Evolutionary conservation across 129 eudicot species (phyloP).

Genomic region (Lactuca sativa): DNA sequence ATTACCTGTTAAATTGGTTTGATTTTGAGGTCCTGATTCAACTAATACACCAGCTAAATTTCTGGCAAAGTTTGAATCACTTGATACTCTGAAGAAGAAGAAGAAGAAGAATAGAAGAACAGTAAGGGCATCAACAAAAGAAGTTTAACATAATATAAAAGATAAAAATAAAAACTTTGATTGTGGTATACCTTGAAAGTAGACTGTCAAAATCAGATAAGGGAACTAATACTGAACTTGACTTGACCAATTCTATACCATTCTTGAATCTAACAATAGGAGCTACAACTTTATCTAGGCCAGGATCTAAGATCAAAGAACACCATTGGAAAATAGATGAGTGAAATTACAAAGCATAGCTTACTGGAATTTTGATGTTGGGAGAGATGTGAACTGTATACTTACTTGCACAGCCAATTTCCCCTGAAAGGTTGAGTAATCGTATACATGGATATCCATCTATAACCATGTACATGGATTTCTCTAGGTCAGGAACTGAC

Average conservation of each 20-base stretch:
- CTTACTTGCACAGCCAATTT: conserved; percentile 97
- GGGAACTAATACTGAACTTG: conserved; percentile 69
- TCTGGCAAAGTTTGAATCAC: conserved; percentile 64
- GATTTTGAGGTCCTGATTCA: conserved; percentile 48
- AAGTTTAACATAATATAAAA: background rate
- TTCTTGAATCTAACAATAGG: conserved; percentile 54
- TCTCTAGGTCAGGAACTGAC: conserved; percentile 97
- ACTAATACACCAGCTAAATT: conserved; percentile 83
- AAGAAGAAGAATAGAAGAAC: no score
- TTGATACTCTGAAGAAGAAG: conserved; percentile 53
- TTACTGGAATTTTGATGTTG: background rate
- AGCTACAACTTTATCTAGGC: conserved; percentile 83
- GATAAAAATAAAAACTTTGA: background rate
- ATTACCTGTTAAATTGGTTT: conserved; percentile 59
- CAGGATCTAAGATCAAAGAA: conserved; percentile 63
- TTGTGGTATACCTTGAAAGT: conserved; percentile 45
- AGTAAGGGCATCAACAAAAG: background rate
- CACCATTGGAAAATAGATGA: conserved; percentile 6
- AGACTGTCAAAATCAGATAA: conserved; percentile 56
- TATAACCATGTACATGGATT: conserved; percentile 71
- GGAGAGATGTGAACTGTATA: conserved; percentile 22
- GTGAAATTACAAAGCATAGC: background rate
- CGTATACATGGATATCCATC: conserved; percentile 98
- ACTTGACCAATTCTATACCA: conserved; percentile 38
- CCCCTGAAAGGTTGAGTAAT: conserved; percentile 85